These are phyloP conservation scores for Aspergillus funiculosus DNA, from an alignment of 495 filamentous ascomycete genomes.

Conservation along the genomic window DNA sequence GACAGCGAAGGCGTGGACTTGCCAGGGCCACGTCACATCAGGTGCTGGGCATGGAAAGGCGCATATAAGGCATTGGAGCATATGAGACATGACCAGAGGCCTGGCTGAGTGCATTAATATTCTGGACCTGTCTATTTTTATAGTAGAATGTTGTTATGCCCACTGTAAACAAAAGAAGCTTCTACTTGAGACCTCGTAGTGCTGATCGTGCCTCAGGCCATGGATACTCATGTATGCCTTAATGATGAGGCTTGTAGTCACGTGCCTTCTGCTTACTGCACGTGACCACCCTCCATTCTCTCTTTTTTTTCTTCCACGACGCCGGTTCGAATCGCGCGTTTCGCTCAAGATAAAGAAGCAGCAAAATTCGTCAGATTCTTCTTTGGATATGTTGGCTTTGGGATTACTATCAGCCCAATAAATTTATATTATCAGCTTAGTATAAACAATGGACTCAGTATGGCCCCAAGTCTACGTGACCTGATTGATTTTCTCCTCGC, in stretches of 20 bases:
- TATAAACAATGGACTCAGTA: conserved; percentile 31
- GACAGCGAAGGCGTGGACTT: not conserved
- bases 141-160: no score
- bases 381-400: no score
- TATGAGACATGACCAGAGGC: not conserved
- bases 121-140: no score
- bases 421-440: not conserved
- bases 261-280: conserved; percentile 11
- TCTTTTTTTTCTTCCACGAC: conserved; percentile 18
- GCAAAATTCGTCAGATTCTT: not conserved
- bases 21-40: conserved; percentile 4
- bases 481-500: conserved; percentile 65
- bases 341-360: conserved; percentile 14
- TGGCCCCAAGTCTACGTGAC: conserved; percentile 62
- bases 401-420: no score
- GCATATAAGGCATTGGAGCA: not conserved
- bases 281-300: conserved; percentile 4
- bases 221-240: not conserved
- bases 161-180: no score
- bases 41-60: not conserved
- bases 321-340: conserved; percentile 36
- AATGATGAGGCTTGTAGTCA: conserved; percentile 5
- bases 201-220: no score
- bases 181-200: no score
- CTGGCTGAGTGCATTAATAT: not conserved